These are phyloP conservation scores for Secale cereale DNA, from an alignment of 176 grass and related monocot species.

Conservation along the genomic window DNA sequence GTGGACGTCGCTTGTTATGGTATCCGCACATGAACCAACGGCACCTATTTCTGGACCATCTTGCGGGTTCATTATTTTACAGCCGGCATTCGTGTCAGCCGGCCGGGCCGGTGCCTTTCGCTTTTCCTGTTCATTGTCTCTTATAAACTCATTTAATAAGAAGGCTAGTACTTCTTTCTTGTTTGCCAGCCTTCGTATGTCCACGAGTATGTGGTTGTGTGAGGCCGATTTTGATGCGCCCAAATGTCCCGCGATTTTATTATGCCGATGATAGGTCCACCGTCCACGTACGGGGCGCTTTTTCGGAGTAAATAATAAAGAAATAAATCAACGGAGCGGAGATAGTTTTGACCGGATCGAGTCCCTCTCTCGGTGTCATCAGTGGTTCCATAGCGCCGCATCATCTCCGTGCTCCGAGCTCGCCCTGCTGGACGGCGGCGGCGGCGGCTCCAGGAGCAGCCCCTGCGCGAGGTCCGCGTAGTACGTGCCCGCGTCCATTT, in stretches of 20 bases:
- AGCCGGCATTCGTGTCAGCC: neutral
- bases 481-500: slow-evolving; percentile 29
- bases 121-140: neutral
- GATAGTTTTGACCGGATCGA: neutral
- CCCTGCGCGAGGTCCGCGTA: slow-evolving; percentile 47
- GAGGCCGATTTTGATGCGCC: neutral
- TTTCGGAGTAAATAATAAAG: neutral
- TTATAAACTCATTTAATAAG: neutral
- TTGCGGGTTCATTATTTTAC: neutral
- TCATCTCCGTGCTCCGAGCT: slow-evolving; percentile 1
- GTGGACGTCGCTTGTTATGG: neutral
- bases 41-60: neutral
- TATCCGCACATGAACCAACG: neutral
- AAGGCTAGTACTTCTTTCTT: no score
- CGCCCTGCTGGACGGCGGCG: neutral
- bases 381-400: slow-evolving; percentile 35
- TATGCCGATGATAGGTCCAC: neutral
- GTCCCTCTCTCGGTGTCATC: neutral
- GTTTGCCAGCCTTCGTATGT: neutral
- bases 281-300: neutral
- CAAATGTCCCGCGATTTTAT: neutral
- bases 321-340: neutral
- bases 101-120: neutral
- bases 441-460: slow-evolving; percentile 49
- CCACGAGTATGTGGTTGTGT: neutral